Evolutionary conservation across 73 alveolate species (phyloP).

Genomic region (Strombidium stylifer): DNA sequence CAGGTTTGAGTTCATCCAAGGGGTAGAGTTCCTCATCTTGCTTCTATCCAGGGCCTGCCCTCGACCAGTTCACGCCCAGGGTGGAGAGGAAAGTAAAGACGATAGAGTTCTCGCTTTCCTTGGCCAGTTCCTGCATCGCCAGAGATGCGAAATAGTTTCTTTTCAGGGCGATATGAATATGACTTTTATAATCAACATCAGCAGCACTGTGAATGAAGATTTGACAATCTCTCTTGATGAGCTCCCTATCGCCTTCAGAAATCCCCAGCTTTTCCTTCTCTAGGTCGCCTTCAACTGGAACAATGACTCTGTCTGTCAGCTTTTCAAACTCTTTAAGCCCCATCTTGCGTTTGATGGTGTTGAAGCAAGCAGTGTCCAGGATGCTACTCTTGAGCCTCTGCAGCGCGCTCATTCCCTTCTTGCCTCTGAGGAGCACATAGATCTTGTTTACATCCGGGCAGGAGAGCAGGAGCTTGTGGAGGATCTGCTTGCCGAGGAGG

Average conservation of each 20-base stretch:
- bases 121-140: conserved; percentile 27
- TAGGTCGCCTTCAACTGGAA: conserved; percentile 61
- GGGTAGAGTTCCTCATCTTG: too few relatives aligned
- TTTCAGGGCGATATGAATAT: conserved; percentile 35
- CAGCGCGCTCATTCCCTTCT: conserved; percentile 28
- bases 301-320: conserved; percentile 12
- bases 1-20: too few relatives aligned
- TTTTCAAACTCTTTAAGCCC: conserved; percentile 14
- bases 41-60: too few relatives aligned
- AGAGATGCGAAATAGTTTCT: conserved; percentile 42
- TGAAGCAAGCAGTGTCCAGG: conserved; percentile 20
- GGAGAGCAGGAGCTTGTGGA: conserved; percentile 45
- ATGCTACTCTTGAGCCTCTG: conserved; percentile 34
- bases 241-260: conserved; percentile 7
- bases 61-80: conserved; percentile 42
- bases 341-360: neutral
- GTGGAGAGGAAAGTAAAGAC: conserved; percentile 49
- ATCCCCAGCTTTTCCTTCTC: neutral
- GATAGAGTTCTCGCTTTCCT: conserved; percentile 29
- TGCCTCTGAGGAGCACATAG: conserved; percentile 43
- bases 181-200: conserved; percentile 34
- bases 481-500: conserved; percentile 48
- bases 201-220: conserved; percentile 63
- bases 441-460: conserved; percentile 39
- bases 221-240: neutral